Evolutionary conservation across 257 asterid genomes (phyloP), one percentile per base, ranked within the genome.

Genomic region (Parsonsia alboflavescens): DNA sequence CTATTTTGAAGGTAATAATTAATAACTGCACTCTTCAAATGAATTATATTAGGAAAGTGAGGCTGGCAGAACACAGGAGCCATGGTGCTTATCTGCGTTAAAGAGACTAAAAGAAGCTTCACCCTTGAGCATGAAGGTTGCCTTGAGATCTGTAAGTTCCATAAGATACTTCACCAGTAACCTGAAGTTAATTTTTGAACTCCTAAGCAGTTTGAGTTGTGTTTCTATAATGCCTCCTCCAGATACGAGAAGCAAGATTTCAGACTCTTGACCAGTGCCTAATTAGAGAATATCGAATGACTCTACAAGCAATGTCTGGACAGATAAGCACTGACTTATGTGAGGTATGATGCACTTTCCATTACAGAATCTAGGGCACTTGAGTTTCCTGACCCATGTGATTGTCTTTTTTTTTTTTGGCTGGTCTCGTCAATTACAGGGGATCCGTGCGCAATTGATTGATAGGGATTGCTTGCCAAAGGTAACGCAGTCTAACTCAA

Each of bases 211-310:
- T 45, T 54, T 39, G 26, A 45, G 72, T 80, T 72, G 75, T 77
- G 44, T 62, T 28, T 50, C 50, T 36, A 9, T 11, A 76, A 69
- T 78, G 49, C 50, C 62, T 78, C 73, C 61, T 76, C 79, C 84
- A 95, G 99, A 92, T 95, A 82, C 93, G 91, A 26, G 96, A 95
- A 79, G 99, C 98, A 59, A 86, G 99, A 86, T 86, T 78, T 85
- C 91, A 95, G 81, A 89, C 93, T 69, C 91, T 95, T 41, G 99
- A 95, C 70, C 96, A 88, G 83, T 95, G 97, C 85, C 88, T 95
- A 64, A 76, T 73, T 68, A 96, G 96, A 30, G 99, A 95, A 89
- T 92, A 95, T 78, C 86, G 96, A 74, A 95, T 92, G 99, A 79
- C 94, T 50, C 41, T 95, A 45, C 99, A 95, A 86, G 98, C 82